Evolutionary conservation across 2,329 filamentous ascomycete species (phyloP), one percentile per base, ranked within the genome.

Genomic region (Seiridium cupressi): DNA sequence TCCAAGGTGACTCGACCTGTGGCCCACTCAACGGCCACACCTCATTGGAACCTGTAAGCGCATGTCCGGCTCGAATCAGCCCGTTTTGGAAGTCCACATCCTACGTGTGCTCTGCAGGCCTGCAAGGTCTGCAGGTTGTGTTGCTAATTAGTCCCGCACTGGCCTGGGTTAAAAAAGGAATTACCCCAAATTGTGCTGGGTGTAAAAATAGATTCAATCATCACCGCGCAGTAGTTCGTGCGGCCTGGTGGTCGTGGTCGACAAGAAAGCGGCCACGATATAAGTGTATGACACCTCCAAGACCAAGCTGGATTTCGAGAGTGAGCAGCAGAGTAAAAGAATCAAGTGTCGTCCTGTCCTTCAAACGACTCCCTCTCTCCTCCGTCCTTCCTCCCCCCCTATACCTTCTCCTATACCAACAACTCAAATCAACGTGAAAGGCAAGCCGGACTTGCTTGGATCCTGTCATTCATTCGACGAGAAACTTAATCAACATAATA

Each of bases 361-460:
- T 70, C 70, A 72, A 73, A 69, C 75, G 70, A 67, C 67, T 68
- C 66, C 69, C 67, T 70, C 66, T 67, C 70, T 70, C 32, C 69
- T 71, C 70, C 68, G 65, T 67, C 64, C 68, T 65, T 68, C 68
- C 67, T 69, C 68, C 72, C 70, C 70, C 69, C 68, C 68, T 66
- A 67, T 62, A 61, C 66, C 67, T 63, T 68, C 66, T 68, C 69
- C 65, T 66, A 64, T 51, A 63, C 65, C 69, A 55, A 56, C 49
- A 62, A 65, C 63, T 77, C 67, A 73, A 73, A 65, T 62, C 62
- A 66, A 63, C 64, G 74, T 77, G 71, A 77, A 79, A 74, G 73
- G 81, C 82, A 85, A 86, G 83, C 84, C 72, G 84, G 84, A 76
- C 83, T 86, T 85, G 83, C 81, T 82, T 75, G 70, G 72, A 81